Conservation (phyloP, 1,139 yeast species). For the Yamadazyma oceani region DNA sequence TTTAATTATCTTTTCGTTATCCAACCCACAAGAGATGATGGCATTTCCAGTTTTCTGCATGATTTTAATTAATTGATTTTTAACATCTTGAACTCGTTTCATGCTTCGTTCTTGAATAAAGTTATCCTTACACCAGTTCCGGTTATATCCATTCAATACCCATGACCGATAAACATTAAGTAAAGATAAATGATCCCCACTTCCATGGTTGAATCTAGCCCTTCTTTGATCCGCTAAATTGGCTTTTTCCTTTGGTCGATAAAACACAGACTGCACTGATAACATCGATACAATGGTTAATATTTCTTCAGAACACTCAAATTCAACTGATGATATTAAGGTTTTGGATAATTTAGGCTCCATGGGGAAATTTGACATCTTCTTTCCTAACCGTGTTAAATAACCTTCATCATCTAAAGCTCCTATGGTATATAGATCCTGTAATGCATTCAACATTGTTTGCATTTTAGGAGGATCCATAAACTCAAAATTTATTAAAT, state of each 20-base stretch:
- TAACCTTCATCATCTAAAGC: constrained; percentile 82
- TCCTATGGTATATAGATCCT: constrained; percentile 76
- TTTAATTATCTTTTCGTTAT: constrained; percentile 62
- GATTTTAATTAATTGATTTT: constrained; percentile 65
- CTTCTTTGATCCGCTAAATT: constrained; percentile 73
- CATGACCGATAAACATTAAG: constrained; percentile 81
- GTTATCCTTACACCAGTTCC: constrained; percentile 79
- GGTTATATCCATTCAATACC: constrained; percentile 60
- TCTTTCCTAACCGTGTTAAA: constrained; percentile 71
- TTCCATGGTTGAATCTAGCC: constrained; percentile 70
- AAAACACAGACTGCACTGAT: constrained; percentile 81
- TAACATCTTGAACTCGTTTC: constrained; percentile 75
- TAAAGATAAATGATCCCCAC: constrained; percentile 86
- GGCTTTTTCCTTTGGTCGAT: constrained; percentile 79
- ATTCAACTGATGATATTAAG: constrained; percentile 69
- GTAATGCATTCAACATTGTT: constrained; percentile 75
- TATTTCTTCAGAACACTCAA: constrained; percentile 79
- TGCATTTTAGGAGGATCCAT: constrained; percentile 92
- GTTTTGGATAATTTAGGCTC: constrained; percentile 89
- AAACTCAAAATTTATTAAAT: constrained; percentile 76
- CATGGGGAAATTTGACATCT: constrained; percentile 94
- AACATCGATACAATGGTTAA: constrained; percentile 88
- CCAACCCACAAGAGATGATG: constrained; percentile 59
- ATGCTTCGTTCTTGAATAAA: constrained; percentile 80
- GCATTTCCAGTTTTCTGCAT: constrained; percentile 56